phyloP scores from a whole-genome alignment of 129 eudicot genomes.

The Erigeron canadensis region DNA sequence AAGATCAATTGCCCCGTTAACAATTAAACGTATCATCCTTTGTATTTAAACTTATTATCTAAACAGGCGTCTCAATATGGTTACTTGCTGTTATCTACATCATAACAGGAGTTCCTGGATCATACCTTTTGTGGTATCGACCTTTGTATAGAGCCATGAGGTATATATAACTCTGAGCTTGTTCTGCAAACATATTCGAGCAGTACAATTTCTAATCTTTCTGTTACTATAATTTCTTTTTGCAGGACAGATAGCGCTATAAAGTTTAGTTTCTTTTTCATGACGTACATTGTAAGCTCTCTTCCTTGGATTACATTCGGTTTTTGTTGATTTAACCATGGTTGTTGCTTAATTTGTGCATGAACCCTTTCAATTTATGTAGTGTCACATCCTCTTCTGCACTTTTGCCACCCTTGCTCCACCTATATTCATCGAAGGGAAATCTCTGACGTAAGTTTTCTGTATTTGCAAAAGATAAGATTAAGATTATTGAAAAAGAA shows the following conservation, averaged over 20 bases:
- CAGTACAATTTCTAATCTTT: background rate
- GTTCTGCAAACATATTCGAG: background rate
- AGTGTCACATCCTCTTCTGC: constrained; percentile 77
- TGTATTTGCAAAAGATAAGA: constrained; percentile 1
- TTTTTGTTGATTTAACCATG: background rate
- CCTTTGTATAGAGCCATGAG: constrained; percentile 95
- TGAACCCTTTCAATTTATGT: constrained; percentile 22
- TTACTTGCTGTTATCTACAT: constrained; percentile 80
- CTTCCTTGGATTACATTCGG: background rate
- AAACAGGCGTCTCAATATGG: constrained; percentile 67
- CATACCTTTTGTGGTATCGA: constrained; percentile 89
- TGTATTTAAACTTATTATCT: constrained; percentile 5
- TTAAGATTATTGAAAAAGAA: constrained; percentile 1
- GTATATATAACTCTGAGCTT: constrained; percentile 51
- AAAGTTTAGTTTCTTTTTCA: constrained; percentile 73
- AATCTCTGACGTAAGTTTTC: constrained; percentile 65
- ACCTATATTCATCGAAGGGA: constrained; percentile 71
- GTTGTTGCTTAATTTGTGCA: background rate
- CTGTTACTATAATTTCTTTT: constrained; percentile 8
- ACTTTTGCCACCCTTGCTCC: constrained; percentile 82
- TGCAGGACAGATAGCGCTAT: constrained; percentile 79
- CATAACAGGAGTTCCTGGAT: constrained; percentile 83
- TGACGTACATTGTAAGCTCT: constrained; percentile 54
- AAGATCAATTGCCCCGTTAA: too few relatives aligned
- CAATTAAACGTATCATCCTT: background rate